Evolutionary conservation across 1,284 basidiomycete species (phyloP).

Genomic region (Ustilago hordei): DNA sequence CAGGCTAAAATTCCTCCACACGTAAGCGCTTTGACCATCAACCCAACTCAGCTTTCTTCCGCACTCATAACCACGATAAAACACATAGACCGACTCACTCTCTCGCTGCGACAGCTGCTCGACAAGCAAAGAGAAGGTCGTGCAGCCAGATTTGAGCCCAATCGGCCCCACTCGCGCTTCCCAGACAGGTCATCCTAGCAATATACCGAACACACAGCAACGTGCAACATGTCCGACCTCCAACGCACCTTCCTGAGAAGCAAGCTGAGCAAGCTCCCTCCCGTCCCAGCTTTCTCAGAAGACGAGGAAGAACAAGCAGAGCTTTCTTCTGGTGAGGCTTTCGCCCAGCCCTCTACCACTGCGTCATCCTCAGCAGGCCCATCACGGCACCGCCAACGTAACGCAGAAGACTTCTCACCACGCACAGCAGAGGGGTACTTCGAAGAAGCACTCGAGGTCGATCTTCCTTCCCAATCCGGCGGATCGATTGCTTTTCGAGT

Average conservation of each 20-base stretch:
- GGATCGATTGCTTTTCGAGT: conserved; percentile 70
- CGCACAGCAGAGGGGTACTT: conserved; percentile 62
- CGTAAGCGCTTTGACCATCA: neutral
- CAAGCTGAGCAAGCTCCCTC: conserved; percentile 44
- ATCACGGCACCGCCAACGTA: conserved; percentile 8
- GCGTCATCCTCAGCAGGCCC: conserved; percentile 7
- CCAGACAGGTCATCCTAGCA: neutral
- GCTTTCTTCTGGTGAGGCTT: conserved; percentile 5
- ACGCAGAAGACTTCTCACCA: conserved; percentile 42
- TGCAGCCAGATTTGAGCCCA: too few relatives aligned
- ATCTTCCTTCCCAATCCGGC: conserved; percentile 34
- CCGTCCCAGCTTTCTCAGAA: conserved; percentile 41
- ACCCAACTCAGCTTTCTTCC: neutral
- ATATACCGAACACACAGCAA: neutral
- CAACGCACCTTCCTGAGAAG: conserved; percentile 46
- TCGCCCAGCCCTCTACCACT: conserved; percentile 2
- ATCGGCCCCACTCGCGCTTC: too few relatives aligned
- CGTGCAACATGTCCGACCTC: conserved; percentile 37
- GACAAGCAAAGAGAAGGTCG: too few relatives aligned
- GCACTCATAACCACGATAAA: neutral
- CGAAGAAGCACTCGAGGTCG: conserved; percentile 63
- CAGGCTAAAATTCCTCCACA: neutral
- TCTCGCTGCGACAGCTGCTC: neutral
- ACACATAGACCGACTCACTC: neutral
- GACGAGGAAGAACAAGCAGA: conserved; percentile 22